Evolutionary conservation across 345 rosid genomes (phyloP), one percentile per base, ranked within the genome.

Genomic region (Brassica juncea): DNA sequence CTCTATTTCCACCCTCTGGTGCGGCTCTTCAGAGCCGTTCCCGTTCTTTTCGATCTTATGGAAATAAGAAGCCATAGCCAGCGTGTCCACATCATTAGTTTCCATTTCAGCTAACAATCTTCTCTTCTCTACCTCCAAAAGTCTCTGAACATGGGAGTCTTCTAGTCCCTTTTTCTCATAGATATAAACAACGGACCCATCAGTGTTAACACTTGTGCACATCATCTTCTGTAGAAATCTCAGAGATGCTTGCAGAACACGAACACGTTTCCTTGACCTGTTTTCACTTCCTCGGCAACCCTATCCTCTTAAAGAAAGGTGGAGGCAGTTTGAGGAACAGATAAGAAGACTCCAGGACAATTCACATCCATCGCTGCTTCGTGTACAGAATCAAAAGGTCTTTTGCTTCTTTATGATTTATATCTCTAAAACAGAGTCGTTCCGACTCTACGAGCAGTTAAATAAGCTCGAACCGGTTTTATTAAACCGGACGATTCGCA

Each of bases 91-190:
- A 34, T 34, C 25, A 23, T 23, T 23, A 23, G 25, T 23, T 23
- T 23, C 37, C 8, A 34, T 34, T 5, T 34, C 7, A 34, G 37
- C 78, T 85, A 88, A 80, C 70, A 84, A 70, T 73, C 84, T 82
- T 81, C 78, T 86, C 89, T 91, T 93, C 77, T 87, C 90, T 4
- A 82, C 84, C 68, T 91, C 91, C 85, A 91, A 81, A 9, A 85
- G 63, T 65, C 57, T 72, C 44, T 84, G 83, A 42, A 23, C 67
- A 59, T 79, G 79, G 28, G 47, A 66, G 19, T 72, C 80, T 49
- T 86, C 80, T 49, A 84, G 77, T 8, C 35, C 67, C 49, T 67
- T 70, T 57, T 66, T 83, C 59, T 74, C 74, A 66, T 77, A 80
- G 78, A 23, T 25, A 49, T 66, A 44, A 58, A 42, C 54, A 32